These are phyloP conservation scores for Kluyveromyces sp. DNA, from an alignment of 1,139 yeast species.

Conservation along the genomic window DNA sequence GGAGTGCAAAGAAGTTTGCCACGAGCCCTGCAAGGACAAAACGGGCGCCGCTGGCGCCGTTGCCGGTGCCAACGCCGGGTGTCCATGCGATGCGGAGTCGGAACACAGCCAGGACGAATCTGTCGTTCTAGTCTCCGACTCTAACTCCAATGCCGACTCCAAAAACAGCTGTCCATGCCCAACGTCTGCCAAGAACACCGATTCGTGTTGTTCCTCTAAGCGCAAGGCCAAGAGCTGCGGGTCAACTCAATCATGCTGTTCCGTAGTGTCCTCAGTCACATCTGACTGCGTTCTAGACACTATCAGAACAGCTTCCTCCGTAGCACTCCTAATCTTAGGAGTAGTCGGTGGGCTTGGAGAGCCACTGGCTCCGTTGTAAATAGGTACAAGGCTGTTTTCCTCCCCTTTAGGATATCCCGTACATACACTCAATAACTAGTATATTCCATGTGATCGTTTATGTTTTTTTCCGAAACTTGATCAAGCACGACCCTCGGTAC, in stretches of 20 bases:
- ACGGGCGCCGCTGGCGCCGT: no score
- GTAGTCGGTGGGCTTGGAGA: slow-evolving; percentile 14
- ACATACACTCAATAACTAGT: no score
- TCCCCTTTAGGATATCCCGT: not conserved
- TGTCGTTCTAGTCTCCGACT: slow-evolving; percentile 17
- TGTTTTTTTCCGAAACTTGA: no score
- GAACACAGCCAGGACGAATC: slow-evolving; percentile 21
- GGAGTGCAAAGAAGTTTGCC: no score
- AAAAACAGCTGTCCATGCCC: not conserved
- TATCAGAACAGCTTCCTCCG: slow-evolving; percentile 1
- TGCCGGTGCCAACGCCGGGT: not conserved
- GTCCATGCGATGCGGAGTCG: not conserved
- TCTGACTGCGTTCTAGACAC: slow-evolving; percentile 1
- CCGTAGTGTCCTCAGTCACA: slow-evolving; percentile 1
- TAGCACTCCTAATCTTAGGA: slow-evolving; percentile 8
- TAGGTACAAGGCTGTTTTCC: not conserved
- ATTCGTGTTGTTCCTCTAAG: no score
- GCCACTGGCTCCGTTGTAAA: slow-evolving; percentile 4
- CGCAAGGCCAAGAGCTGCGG: not conserved
- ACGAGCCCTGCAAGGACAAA: no score
- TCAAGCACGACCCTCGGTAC: no score
- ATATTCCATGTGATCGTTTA: no score
- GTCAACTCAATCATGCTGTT: not conserved
- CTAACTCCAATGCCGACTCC: not conserved
- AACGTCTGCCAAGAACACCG: no score